phyloP scores from a whole-genome alignment of 1,139 yeast genomes.

The Hemisphaericaspora lyxosophila region DNA sequence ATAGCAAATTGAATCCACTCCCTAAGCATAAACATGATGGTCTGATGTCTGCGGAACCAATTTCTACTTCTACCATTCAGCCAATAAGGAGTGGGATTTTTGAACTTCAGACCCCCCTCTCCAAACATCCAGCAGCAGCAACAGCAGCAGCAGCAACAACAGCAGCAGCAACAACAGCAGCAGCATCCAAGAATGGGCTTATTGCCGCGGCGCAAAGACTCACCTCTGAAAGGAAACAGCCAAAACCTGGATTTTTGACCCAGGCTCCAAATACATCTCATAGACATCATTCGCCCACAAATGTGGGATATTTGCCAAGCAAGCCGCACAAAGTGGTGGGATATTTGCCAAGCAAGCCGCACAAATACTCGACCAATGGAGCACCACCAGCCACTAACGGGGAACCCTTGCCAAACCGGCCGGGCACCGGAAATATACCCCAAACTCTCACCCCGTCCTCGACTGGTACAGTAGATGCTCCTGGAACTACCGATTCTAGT shows the following conservation, averaged over 20 bases:
- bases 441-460: too few species aligned
- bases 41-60: too few species aligned
- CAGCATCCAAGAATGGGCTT: too few species aligned
- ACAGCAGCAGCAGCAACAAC: constrained; percentile 1
- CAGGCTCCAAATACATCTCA: neutral
- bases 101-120: neutral
- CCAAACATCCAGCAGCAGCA: neutral
- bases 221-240: neutral
- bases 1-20: neutral
- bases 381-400: too few species aligned
- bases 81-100: constrained; percentile 5
- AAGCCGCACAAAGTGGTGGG: neutral
- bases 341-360: constrained; percentile 2
- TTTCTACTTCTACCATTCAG: too few species aligned
- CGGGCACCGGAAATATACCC: too few species aligned
- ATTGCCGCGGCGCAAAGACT: too few species aligned
- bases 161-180: too few species aligned
- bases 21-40: too few species aligned
- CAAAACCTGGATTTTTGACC: too few species aligned
- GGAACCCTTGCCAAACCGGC: too few species aligned
- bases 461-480: neutral
- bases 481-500: neutral
- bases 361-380: too few species aligned
- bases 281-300: constrained; percentile 9
- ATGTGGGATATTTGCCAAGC: constrained; percentile 5